phyloP scores from a whole-genome alignment of 2,329 filamentous ascomycete genomes.

The Colletotrichum sp. region DNA sequence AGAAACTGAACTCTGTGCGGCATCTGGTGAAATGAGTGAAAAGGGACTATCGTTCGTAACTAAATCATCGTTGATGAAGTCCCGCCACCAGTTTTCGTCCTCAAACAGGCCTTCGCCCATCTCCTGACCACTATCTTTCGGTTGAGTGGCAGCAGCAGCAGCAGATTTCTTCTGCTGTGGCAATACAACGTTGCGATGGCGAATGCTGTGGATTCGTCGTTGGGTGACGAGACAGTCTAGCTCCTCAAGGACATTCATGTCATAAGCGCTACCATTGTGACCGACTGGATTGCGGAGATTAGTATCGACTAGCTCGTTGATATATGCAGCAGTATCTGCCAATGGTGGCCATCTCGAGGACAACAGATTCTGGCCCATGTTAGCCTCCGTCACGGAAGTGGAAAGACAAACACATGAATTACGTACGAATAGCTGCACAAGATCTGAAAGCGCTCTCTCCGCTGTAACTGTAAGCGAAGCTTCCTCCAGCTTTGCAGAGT shows the following conservation, averaged over 20 bases:
- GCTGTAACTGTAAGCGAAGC: background rate
- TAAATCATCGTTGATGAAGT: background rate
- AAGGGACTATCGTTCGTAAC: background rate
- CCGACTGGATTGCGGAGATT: background rate
- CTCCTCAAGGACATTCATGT: background rate
- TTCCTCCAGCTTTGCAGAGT: background rate
- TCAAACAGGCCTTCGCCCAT: background rate
- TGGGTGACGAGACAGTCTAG: background rate
- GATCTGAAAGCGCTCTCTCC: background rate
- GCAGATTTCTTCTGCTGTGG: background rate
- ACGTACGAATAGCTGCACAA: background rate
- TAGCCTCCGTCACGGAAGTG: background rate
- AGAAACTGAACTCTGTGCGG: background rate
- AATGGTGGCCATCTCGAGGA: background rate
- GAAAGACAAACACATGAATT: background rate
- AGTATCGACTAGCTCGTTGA: background rate
- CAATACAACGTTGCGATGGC: background rate
- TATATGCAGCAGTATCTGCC: background rate
- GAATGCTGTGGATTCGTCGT: background rate
- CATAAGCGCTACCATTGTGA: background rate
- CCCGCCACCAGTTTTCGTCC: background rate
- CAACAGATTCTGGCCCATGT: background rate
- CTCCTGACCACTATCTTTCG: background rate
- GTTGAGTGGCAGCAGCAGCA: background rate
- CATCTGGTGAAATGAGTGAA: background rate